phyloP scores from a whole-genome alignment of 2,329 filamentous ascomycete genomes.

The Diplodia scrobiculata region DNA sequence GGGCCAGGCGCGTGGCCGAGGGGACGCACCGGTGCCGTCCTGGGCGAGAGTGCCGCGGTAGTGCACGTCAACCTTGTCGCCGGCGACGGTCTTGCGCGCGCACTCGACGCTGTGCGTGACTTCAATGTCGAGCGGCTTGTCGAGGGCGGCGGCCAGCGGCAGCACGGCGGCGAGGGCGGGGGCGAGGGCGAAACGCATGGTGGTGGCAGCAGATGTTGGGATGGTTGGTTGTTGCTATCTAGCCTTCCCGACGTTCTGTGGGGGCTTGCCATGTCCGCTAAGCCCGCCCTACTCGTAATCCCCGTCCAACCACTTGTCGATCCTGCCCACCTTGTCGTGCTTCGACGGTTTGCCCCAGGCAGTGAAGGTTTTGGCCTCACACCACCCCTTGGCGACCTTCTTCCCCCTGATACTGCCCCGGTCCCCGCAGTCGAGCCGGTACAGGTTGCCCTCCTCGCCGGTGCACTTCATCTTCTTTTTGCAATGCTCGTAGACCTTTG shows the following conservation, averaged over 20 bases:
- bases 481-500: not conserved
- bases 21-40: slow-evolving; percentile 58
- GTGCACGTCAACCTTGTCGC: slow-evolving; percentile 53
- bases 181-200: slow-evolving; percentile 25
- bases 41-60: slow-evolving; percentile 53
- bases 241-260: too few species aligned
- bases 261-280: too few species aligned
- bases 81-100: slow-evolving; percentile 49
- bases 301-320: too few species aligned
- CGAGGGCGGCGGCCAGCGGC: slow-evolving; percentile 25
- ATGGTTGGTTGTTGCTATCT: not conserved
- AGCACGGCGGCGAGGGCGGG: slow-evolving; percentile 18
- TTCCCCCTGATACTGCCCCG: too few species aligned
- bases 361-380: too few species aligned
- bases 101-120: slow-evolving; percentile 48
- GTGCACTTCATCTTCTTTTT: not conserved
- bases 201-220: not conserved
- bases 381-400: too few species aligned
- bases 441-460: not conserved
- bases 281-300: too few species aligned
- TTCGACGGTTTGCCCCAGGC: too few species aligned
- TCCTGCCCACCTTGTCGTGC: too few species aligned
- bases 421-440: not conserved
- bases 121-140: slow-evolving; percentile 45
- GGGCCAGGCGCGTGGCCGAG: not conserved